These are phyloP conservation scores for Lanzia echinophila DNA, from an alignment of 2,329 filamentous ascomycete species.

Conservation along the genomic window DNA sequence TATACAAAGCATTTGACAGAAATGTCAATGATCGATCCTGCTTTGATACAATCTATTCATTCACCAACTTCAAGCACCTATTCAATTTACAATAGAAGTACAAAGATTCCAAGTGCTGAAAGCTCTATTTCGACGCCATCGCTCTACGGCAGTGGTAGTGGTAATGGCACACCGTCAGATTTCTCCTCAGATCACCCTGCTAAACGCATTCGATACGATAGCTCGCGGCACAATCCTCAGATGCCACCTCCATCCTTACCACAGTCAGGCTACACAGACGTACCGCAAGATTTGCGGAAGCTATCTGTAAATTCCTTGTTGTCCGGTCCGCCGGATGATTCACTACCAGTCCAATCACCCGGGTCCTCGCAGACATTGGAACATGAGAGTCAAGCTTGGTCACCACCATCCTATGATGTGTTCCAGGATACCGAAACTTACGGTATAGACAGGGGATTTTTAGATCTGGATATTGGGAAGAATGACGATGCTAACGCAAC, in stretches of 20 bases:
- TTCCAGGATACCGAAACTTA: slow-evolving; percentile 45
- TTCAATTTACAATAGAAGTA: slow-evolving; percentile 13
- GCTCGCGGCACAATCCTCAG: neutral
- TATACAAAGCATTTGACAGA: neutral
- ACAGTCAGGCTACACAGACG: neutral
- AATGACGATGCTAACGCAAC: slow-evolving; percentile 68
- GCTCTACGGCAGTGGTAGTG: slow-evolving; percentile 11
- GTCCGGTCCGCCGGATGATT: slow-evolving; percentile 39
- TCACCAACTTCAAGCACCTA: slow-evolving; percentile 10
- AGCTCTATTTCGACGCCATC: slow-evolving; percentile 15
- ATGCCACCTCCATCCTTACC: slow-evolving; percentile 3
- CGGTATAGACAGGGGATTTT: slow-evolving; percentile 64
- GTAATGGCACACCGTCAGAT: slow-evolving; percentile 3
- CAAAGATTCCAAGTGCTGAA: slow-evolving; percentile 11
- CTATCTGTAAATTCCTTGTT: slow-evolving; percentile 62
- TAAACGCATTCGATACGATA: slow-evolving; percentile 21
- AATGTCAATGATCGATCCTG: slow-evolving; percentile 18
- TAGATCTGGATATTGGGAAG: slow-evolving; percentile 61
- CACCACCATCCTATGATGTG: slow-evolving; percentile 12
- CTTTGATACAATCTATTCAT: slow-evolving; percentile 8
- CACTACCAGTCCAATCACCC: neutral
- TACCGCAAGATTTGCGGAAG: slow-evolving; percentile 33
- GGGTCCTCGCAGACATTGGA: slow-evolving; percentile 1
- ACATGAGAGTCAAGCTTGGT: slow-evolving; percentile 3
- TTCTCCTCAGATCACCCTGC: slow-evolving; percentile 12